Evolutionary conservation across 257 asterid genomes (phyloP), one percentile per base, ranked within the genome.

Genomic region (Jaltomata sinuosa): DNA sequence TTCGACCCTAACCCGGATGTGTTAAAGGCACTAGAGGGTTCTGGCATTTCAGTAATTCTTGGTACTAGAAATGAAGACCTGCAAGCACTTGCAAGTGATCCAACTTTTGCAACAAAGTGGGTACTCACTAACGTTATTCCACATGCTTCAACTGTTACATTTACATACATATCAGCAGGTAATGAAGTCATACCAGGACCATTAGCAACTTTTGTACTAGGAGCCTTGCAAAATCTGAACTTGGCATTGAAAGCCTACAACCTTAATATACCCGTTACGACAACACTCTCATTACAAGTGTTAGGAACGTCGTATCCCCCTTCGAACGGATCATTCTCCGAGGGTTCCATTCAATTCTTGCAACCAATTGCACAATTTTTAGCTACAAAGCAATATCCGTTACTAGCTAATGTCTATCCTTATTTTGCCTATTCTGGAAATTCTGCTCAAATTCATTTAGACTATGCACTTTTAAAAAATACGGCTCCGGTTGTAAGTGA

Each of bases 141-240:
- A 6, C 82, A 89, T 49, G 34, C 31, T 1, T 25, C 83, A 0
- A 32, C 40, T 0, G 50, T 87, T 1, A 67, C 54, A 0, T 27
- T 90, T 83, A 67, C 85, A 4, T 47, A 61, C 85, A 64, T 91
- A 36, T 49, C 89, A 0, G 92, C 81, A 6, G 93, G 94, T n/a
- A 90, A 90, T 49, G 93, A 90, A 84, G 93, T 91, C 2, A 74
- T 88, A 59, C 93, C 93, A 0, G 89, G 89, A 16, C 79, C 82
- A 0, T 61, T 86, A 45, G 84, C 86, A 0, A 84, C 61, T 9
- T 88, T 79, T 61, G 53, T 91, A 14, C 69, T 89, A 3, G 80
- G 80, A 16, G 94, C 94, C 3, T 85, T 90, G 83, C 83, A 83
- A 77, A 90, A 90, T 65, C 69, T 91, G 0, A 72, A 83, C 11